phyloP scores from a whole-genome alignment of 345 rosid genomes.

The Atalantia buxifolia region DNA sequence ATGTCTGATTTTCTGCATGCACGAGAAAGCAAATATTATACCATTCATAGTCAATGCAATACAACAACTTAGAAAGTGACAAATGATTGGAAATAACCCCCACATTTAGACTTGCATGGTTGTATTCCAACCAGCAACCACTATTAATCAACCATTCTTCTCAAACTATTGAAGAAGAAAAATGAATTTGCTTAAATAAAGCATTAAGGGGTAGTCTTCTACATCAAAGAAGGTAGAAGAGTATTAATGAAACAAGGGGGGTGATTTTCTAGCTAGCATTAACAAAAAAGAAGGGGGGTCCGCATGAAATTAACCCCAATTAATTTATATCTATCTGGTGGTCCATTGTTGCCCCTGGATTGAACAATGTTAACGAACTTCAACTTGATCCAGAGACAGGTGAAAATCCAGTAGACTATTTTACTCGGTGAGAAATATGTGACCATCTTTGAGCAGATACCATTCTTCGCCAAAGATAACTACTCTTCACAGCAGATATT shows the following conservation, averaged over 20 bases:
- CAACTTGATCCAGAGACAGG: neutral
- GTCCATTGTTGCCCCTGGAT: neutral
- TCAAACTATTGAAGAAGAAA: neutral
- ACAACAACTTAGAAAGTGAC: neutral
- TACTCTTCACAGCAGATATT: neutral
- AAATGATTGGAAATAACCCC: neutral
- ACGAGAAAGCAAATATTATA: neutral
- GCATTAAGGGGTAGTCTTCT: neutral
- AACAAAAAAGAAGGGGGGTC: neutral
- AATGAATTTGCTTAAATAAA: neutral
- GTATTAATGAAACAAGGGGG: too few species aligned
- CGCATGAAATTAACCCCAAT: neutral
- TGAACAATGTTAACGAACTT: neutral
- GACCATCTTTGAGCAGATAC: neutral
- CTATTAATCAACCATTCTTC: neutral
- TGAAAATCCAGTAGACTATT: neutral
- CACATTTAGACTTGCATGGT: neutral
- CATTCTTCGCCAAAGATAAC: neutral
- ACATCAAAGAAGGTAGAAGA: too few species aligned
- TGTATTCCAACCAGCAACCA: neutral
- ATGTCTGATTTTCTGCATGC: conserved; percentile 11
- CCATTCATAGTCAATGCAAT: neutral
- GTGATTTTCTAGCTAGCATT: neutral
- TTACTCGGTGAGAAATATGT: neutral
- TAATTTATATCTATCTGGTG: neutral